phyloP scores from a whole-genome alignment of 192 early-diverging fungal genomes.

The Coemansia sp. region DNA sequence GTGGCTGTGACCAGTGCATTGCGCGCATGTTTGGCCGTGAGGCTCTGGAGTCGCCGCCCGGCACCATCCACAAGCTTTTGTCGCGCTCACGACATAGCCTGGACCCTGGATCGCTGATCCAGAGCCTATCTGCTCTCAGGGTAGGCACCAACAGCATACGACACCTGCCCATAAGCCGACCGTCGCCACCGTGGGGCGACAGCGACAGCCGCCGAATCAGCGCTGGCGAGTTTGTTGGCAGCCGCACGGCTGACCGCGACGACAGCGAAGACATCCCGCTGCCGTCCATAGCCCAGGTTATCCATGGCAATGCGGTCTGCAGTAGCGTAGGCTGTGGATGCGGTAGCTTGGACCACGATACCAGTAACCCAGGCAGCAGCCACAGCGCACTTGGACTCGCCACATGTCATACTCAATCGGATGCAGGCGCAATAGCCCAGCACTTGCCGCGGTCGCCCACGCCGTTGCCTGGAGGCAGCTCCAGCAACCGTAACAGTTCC shows the following conservation, averaged over 20 bases:
- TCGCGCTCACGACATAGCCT: slow-evolving; percentile 48
- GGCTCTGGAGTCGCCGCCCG: slow-evolving; percentile 48
- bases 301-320: neutral
- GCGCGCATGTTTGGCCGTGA: slow-evolving; percentile 52
- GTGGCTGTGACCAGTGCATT: slow-evolving; percentile 56
- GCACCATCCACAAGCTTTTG: slow-evolving; percentile 42
- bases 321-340: neutral
- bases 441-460: neutral
- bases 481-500: slow-evolving; percentile 7
- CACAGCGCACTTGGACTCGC: neutral
- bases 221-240: neutral
- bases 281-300: slow-evolving; percentile 11
- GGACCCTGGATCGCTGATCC: slow-evolving; percentile 38
- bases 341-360: neutral
- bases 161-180: slow-evolving; percentile 17
- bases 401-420: neutral
- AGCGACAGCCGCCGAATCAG: neutral
- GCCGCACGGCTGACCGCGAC: neutral
- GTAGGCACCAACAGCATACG: slow-evolving; percentile 22
- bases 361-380: neutral
- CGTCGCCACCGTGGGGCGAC: slow-evolving; percentile 23
- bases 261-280: slow-evolving; percentile 9
- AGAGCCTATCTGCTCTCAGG: slow-evolving; percentile 40
- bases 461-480: neutral
- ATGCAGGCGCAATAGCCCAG: neutral